Percentiles rank a stretch among this genome's conserved stretches.
Conservation (phyloP, 805 yeast genomes). For the Candida bentonensis region DNA sequence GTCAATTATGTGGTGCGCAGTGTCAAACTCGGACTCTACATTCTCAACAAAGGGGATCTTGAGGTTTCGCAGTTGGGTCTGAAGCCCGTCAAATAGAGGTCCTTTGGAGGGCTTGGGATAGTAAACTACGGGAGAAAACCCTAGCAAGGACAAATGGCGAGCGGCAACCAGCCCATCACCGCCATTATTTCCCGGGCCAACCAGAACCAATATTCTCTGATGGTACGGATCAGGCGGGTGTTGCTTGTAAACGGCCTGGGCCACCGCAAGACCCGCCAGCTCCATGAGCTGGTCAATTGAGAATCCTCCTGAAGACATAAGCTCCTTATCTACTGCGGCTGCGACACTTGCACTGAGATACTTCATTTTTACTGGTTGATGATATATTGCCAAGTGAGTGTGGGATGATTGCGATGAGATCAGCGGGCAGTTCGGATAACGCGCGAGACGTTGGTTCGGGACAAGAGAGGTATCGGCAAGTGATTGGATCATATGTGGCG, state of each 20-base stretch:
- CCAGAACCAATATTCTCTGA: conserved; percentile 48
- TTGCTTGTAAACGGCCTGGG: conserved; percentile 61
- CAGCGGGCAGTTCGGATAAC: no score
- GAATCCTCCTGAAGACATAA: conserved; percentile 75
- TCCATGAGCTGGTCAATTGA: conserved; percentile 89
- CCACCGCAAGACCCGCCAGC: conserved; percentile 88
- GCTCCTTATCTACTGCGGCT: conserved; percentile 64
- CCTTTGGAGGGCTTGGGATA: conserved; percentile 60
- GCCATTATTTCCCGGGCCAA: conserved; percentile 92
- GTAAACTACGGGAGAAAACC: conserved; percentile 60
- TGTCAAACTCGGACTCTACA: conserved; percentile 21
- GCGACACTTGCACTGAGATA: conserved; percentile 34
- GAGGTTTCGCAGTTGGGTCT: conserved; percentile 52
- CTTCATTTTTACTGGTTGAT: conserved; percentile 5
- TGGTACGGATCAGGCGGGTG: conserved; percentile 39
- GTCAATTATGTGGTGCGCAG: conserved; percentile 49
- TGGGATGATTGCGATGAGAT: no score
- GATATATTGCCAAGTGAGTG: no score
- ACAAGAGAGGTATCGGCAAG: no score
- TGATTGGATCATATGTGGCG: no score
- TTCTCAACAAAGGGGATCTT: conserved; percentile 37
- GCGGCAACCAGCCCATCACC: conserved; percentile 97
- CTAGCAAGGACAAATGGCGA: conserved; percentile 71
- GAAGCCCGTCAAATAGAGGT: conserved; percentile 45
- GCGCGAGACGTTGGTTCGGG: no score